phyloP scores from a whole-genome alignment of 148 eudicot species.

The Beta vulgaris region DNA sequence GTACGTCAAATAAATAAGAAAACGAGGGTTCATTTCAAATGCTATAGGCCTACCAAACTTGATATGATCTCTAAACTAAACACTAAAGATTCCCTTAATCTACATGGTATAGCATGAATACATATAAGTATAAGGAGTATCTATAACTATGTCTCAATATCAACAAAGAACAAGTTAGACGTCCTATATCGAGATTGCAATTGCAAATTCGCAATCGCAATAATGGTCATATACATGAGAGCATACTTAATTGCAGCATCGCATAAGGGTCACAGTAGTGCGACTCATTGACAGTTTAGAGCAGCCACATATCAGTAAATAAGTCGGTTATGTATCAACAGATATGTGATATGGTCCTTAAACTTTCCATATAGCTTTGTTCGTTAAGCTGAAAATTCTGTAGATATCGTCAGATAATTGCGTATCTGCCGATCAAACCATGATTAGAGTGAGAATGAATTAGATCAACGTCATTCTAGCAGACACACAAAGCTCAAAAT shows the following conservation, averaged over 20 bases:
- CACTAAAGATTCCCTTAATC: neutral
- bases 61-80: neutral
- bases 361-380: neutral
- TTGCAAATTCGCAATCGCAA: neutral
- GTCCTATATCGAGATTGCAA: too few species aligned
- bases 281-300: neutral
- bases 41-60: neutral
- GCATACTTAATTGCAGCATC: neutral
- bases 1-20: neutral
- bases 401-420: neutral
- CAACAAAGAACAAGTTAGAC: neutral
- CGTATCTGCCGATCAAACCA: too few species aligned
- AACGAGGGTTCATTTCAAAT: neutral
- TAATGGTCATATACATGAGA: neutral
- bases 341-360: neutral
- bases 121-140: too few species aligned
- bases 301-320: neutral
- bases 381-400: neutral
- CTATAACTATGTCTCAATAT: too few species aligned
- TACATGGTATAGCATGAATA: too few species aligned
- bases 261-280: neutral
- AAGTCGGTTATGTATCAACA: neutral
- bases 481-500: too few species aligned
- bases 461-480: too few species aligned
- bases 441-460: too few species aligned